Conservation (phyloP, 352 stramenopile species). For the Globisporangium spinosum region DNA sequence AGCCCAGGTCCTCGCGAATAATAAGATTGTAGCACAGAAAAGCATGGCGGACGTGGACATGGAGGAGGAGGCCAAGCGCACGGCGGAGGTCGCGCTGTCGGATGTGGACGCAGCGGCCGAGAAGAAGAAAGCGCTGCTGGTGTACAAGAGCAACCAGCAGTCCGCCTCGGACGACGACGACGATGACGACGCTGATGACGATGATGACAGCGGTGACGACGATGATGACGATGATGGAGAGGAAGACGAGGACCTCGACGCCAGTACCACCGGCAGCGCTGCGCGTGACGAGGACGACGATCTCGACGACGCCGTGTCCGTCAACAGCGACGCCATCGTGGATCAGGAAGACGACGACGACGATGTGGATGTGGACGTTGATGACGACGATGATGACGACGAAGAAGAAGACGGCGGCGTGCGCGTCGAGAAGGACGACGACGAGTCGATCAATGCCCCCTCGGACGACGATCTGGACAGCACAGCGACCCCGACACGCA, state of each 20-base stretch:
- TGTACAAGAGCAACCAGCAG: slow-evolving; percentile 73
- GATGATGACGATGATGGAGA: slow-evolving; percentile 29
- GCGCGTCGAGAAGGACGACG: slow-evolving; percentile 71
- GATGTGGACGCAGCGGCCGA: slow-evolving; percentile 38
- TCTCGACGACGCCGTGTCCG: slow-evolving; percentile 19
- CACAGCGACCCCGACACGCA: slow-evolving; percentile 45
- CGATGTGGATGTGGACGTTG: slow-evolving; percentile 65
- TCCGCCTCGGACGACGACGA: slow-evolving; percentile 58
- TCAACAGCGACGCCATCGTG: not conserved
- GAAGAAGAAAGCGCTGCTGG: slow-evolving; percentile 74
- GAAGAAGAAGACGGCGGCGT: slow-evolving; percentile 45
- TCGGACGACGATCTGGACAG: slow-evolving; percentile 77
- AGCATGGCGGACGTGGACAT: slow-evolving; percentile 39
- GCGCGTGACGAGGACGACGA: slow-evolving; percentile 22
- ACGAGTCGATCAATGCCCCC: slow-evolving; percentile 66
- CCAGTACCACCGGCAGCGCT: slow-evolving; percentile 11
- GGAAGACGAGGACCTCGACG: slow-evolving; percentile 24
- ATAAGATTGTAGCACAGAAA: not conserved
- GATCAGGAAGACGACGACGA: slow-evolving; percentile 30
- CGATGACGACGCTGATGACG: slow-evolving; percentile 35
- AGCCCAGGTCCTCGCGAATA: not conserved
- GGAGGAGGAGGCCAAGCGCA: slow-evolving; percentile 23
- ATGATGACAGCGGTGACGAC: slow-evolving; percentile 39
- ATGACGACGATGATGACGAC: slow-evolving; percentile 47
- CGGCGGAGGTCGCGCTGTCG: slow-evolving; percentile 12